A percentile compares a stretch with the other conserved stretches of the same genome.
These are phyloP conservation scores for Neurospora intermedia DNA, from an alignment of 495 filamentous ascomycete genomes.

Conservation along the genomic window DNA sequence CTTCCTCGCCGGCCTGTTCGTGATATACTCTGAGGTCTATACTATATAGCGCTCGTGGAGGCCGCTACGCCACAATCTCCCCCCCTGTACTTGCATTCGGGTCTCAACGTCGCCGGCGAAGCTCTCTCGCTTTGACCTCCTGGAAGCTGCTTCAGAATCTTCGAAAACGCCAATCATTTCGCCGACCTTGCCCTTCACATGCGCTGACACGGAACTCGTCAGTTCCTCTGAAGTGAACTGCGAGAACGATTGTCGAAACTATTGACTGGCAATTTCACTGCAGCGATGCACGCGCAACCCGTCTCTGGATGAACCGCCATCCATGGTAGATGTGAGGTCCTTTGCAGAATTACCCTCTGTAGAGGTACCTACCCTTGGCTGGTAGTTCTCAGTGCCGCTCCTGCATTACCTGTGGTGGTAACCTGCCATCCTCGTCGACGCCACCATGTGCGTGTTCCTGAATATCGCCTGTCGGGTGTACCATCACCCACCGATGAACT, in stretches of 20 bases:
- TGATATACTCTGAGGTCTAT: not conserved
- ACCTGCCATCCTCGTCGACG: not conserved
- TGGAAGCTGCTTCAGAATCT: conserved; percentile 26
- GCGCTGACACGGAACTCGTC: not conserved
- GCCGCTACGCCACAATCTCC: not conserved
- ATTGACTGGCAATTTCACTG: not conserved
- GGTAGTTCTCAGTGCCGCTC: conserved; percentile 10
- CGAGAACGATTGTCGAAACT: not conserved
- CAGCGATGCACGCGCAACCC: not conserved
- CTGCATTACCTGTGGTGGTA: conserved; percentile 14
- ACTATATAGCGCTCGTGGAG: not conserved
- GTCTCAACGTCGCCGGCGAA: conserved; percentile 1
- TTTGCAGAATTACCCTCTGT: not conserved
- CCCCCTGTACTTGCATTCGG: not conserved
- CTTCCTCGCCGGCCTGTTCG: not conserved
- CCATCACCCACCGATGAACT: not conserved
- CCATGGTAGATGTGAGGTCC: not conserved
- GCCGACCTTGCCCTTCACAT: not conserved
- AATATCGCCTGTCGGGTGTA: conserved; percentile 6
- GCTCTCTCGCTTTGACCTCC: conserved; percentile 21
- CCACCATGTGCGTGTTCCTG: conserved; percentile 13
- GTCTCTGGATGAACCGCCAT: not conserved
- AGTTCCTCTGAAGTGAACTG: not conserved
- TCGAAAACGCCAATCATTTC: conserved; percentile 20
- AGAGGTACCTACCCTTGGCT: not conserved